A percentile compares a stretch with the other conserved stretches of the same genome.
These are phyloP conservation scores for Globisporangium viniferum DNA, from an alignment of 352 stramenopile genomes.

Conservation along the genomic window DNA sequence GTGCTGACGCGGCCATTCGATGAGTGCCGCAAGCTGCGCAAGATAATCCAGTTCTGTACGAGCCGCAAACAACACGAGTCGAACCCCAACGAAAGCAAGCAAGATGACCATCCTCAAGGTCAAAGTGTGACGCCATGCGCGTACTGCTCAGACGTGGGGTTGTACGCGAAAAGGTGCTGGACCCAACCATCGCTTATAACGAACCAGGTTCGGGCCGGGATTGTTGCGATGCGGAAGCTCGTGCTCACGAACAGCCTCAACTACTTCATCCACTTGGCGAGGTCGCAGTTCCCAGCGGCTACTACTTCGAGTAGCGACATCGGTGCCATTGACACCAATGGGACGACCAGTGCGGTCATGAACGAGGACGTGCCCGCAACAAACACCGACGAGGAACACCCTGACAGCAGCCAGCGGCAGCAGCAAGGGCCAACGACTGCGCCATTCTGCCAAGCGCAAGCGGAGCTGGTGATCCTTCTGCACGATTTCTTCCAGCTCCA, in stretches of 20 bases:
- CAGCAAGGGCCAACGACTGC: not conserved
- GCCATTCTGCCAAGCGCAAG: not conserved
- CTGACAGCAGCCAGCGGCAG: not conserved
- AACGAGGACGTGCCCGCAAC: not conserved
- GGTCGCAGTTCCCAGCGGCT: not conserved
- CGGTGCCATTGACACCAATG: not conserved
- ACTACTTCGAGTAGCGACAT: too few species aligned
- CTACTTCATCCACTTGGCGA: not conserved
- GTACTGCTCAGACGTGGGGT: not conserved
- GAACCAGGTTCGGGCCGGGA: too few species aligned
- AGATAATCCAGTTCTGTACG: not conserved
- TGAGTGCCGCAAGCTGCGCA: not conserved
- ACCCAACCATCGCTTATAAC: not conserved
- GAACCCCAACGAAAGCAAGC: not conserved
- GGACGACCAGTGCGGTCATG: not conserved
- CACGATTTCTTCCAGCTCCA: not conserved
- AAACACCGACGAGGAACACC: not conserved
- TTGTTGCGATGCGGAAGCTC: not conserved
- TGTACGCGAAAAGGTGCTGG: not conserved
- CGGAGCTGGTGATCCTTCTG: not conserved
- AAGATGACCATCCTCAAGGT: not conserved
- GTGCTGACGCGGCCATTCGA: not conserved
- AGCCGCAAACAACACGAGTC: not conserved
- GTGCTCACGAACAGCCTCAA: not conserved
- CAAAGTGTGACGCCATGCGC: not conserved